These are phyloP conservation scores for Boletus sensibilis DNA, from an alignment of 768 basidiomycete species.

Conservation along the genomic window DNA sequence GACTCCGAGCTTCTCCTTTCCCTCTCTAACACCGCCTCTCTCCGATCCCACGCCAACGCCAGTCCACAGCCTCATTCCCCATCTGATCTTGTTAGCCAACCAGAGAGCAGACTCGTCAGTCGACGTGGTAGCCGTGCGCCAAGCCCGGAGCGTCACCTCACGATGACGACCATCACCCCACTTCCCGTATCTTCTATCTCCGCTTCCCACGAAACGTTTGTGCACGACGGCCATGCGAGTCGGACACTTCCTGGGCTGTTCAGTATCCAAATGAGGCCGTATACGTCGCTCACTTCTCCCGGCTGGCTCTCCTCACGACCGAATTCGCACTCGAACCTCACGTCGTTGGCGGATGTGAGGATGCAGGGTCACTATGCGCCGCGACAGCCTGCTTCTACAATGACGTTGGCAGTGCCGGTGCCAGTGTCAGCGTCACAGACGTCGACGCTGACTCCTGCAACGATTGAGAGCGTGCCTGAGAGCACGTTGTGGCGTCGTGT, in stretches of 20 bases:
- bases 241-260: constrained; percentile 53
- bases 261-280: constrained; percentile 62
- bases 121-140: constrained; percentile 46
- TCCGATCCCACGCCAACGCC: constrained; percentile 17
- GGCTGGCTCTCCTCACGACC: constrained; percentile 42
- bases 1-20: constrained; percentile 82
- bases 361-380: neutral
- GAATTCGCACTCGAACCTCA: constrained; percentile 32
- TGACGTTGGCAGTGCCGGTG: neutral
- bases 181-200: constrained; percentile 8
- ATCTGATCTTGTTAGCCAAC: constrained; percentile 28
- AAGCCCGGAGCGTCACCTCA: constrained; percentile 52
- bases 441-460: constrained; percentile 3
- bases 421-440: neutral
- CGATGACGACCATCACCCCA: constrained; percentile 6
- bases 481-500: constrained; percentile 53
- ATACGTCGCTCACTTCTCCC: constrained; percentile 44
- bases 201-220: constrained; percentile 45
- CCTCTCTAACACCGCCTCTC: constrained; percentile 41
- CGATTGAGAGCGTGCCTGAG: constrained; percentile 25
- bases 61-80: constrained; percentile 19
- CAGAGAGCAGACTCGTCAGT: constrained; percentile 31
- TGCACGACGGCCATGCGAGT: constrained; percentile 51
- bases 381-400: neutral
- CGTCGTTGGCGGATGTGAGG: neutral